phyloP scores from a whole-genome alignment of 192 early-diverging fungal genomes.

The Coemansia sp. region DNA sequence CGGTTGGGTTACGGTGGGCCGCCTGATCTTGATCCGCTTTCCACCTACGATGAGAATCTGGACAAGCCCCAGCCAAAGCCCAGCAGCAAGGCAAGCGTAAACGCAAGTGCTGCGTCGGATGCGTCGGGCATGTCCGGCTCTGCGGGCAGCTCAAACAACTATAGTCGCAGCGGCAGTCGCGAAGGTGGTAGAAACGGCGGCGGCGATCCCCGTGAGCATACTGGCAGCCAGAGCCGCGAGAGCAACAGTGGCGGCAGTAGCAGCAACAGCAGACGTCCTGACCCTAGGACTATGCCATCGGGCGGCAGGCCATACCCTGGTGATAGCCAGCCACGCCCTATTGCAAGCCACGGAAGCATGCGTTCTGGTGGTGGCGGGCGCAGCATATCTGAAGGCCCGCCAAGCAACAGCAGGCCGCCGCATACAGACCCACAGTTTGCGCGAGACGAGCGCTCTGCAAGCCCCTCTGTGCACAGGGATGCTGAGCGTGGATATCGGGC shows the following conservation, averaged over 20 bases:
- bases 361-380: constrained; percentile 5
- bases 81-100: constrained; percentile 8
- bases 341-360: constrained; percentile 21
- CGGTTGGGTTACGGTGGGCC: constrained; percentile 48
- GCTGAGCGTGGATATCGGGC: constrained; percentile 36
- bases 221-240: constrained; percentile 25
- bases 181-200: not conserved
- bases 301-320: constrained; percentile 23
- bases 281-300: constrained; percentile 15
- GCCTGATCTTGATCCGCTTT: constrained; percentile 40
- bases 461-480: constrained; percentile 15
- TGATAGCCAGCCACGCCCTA: constrained; percentile 14
- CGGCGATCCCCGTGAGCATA: constrained; percentile 7
- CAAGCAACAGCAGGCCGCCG: constrained; percentile 9
- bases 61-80: constrained; percentile 27
- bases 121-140: constrained; percentile 5
- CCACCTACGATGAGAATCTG: constrained; percentile 26
- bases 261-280: constrained; percentile 17
- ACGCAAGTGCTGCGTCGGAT: constrained; percentile 8
- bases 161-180: constrained; percentile 6
- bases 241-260: not conserved
- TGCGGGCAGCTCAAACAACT: constrained; percentile 4
- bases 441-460: constrained; percentile 19
- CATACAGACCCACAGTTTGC: not conserved
- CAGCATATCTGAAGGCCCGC: constrained; percentile 18